Base-by-base conservation (phyloP, 768 basidiomycete species). In the Tephrocybe sp. region DNA sequence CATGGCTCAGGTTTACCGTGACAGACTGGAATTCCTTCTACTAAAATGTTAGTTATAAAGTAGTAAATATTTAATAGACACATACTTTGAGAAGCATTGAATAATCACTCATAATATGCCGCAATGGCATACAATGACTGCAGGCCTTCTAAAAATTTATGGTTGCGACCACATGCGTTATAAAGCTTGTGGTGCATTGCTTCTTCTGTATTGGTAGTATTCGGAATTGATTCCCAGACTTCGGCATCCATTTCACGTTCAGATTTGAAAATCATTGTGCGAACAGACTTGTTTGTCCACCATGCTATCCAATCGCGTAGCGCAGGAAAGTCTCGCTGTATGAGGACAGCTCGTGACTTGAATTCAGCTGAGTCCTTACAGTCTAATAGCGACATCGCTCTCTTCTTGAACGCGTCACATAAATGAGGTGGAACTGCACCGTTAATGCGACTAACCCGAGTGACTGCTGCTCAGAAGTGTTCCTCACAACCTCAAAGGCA, bases 201-300 rank as follows among this genome's bases (percentile, higher is more conserved):
- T 48, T 73, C 72, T 41, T 70, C 67, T 1, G 70, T 64, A 57
- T 73, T 73, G 3, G 65, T 71, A 1, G 63, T 68, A 1, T 56
- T 44, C 0, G 69, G 71, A 1, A 73, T 54, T 0, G 62, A 64
- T 6, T 69, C 60, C 69, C 70, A 73, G 12, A 69, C 17, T 0
- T 54, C 49, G 2, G 47, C 45, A 30, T 65, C 58, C 68, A 71
- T 71, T 1, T n/a, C 37, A 0, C 63, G 50, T n/a, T 65, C 53
- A 2, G 68, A 60, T 23, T 50, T 25, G 56, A 63, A 58, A 7
- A 73, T 45, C 66, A 71, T 70, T 2, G 48, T 25, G 1, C 70
- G 66, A 57, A 64, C 62, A 1, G 50, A 32, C 5, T 45, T 42
- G 0, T 62, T 55, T n/a, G 60, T 30, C 70, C 68, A 74, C 72